Conservation (phyloP, 768 basidiomycete species). For the Chalciporus chontae region DNA sequence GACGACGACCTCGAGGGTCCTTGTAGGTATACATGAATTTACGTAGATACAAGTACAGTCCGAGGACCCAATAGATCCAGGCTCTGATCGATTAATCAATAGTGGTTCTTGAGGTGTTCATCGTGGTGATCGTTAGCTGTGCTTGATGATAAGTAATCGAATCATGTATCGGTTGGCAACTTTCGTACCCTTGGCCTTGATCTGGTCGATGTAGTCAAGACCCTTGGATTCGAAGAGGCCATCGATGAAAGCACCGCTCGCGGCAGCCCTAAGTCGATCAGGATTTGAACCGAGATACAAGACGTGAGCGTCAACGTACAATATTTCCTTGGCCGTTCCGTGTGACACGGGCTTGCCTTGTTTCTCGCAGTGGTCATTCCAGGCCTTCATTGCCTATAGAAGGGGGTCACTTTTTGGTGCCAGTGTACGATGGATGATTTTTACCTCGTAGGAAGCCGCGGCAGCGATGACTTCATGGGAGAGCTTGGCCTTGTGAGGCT, state of each 20-base stretch:
- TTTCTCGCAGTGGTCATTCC: constrained; percentile 46
- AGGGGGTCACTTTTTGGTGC: background rate
- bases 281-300: too few species aligned
- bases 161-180: background rate
- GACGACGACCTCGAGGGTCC: background rate
- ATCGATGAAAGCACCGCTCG: constrained; percentile 52
- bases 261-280: constrained; percentile 41
- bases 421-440: background rate
- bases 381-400: constrained; percentile 58
- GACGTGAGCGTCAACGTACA: too few species aligned
- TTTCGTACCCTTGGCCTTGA: constrained; percentile 40
- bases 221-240: constrained; percentile 59
- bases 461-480: constrained; percentile 67
- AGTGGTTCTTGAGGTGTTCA: background rate
- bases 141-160: constrained; percentile 1
- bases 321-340: constrained; percentile 49
- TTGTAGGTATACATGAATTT: constrained; percentile 8
- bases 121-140: constrained; percentile 11
- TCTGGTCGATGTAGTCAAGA: constrained; percentile 43
- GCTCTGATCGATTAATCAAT: background rate
- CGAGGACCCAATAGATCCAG: background rate
- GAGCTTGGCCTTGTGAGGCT: constrained; percentile 53
- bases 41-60: background rate
- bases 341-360: constrained; percentile 52
- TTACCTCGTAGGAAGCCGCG: constrained; percentile 63